Evolutionary conservation across 805 yeast genomes (phyloP), one percentile per base, ranked within the genome.

Genomic region (Pichia scutulata): DNA sequence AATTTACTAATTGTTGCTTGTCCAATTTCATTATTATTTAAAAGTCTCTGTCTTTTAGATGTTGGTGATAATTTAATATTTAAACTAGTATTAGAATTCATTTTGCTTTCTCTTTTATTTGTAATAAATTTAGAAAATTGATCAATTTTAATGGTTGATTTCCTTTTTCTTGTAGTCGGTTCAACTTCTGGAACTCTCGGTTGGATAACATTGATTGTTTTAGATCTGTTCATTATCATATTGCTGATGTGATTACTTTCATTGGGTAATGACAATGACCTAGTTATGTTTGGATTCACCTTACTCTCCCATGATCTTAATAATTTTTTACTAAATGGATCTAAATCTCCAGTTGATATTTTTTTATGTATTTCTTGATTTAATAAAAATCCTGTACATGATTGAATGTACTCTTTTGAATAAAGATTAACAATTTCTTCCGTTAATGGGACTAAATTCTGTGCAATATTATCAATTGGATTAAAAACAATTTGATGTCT

Each of bases 401-500:
- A 55, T 9, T 51, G 51, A 16, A 67, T 52, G 42, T 55, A 60
- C 16, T 60, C 63, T 23, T 26, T 26, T 12, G 54, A 44, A 14
- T 56, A 52, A 60, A 72, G 39, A 43, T 57, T 58, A 1, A n/a
- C 54, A 46, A 52, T 70, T 65, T 63, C 69, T 0, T 64, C 68
- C 0, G 85, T 82, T 13, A 83, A 69, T 3, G 74, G 77, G 57
- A 78, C 80, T 55, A 92, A 70, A 33, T 87, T 78, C 1, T 74
- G 72, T n/a, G 88, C 68, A 39, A 58, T 47, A 40, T 72, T 59
- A 1, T 61, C 53, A 2, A 64, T 46, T 0, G 96, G 95, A 62
- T 90, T 79, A 66, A 80, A 92, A 1, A 93, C 97, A 54, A 95
- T 75, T 64, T 89, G 97, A 63, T 72, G 86, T 60, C 77, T 82